Evolutionary conservation across 345 rosid genomes (phyloP), one percentile per base, ranked within the genome.

Genomic region (Bruguiera parviflora): DNA sequence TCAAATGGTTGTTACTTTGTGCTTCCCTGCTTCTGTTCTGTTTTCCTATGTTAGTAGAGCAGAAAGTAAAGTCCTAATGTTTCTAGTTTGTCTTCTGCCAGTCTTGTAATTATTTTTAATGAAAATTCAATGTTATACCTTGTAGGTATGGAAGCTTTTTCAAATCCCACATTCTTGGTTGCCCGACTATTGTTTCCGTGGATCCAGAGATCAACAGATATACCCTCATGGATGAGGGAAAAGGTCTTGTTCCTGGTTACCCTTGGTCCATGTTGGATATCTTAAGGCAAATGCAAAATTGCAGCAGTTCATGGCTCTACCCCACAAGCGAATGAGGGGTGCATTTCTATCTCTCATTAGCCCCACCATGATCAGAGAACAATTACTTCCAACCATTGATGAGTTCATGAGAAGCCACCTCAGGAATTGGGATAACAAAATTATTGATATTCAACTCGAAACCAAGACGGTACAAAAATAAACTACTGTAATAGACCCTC

Each of bases 181-280:
- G 96, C 68, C 98, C 98, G 27, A 89, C 97, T 0, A 39, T 87
- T 27, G 71, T 93, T 37, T 89, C 91, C 13, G 85, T 88, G 92
- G 96, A 93, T 71, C 87, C 94, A 11, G 92, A 88, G 75, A 70
- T 91, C 25, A 91, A 93, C 72, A 78, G 97, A 68, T 89, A 84
- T 79, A 90, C 90, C 47, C 84, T 92, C 8, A 77, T 86, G 90
- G 90, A 87, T 63, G 98, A 92, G 71, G 80, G 78, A 0, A 93
- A 86, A 77, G 98, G 98, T 32, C 82, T 91, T 37, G 89, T 93
- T 66, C 92, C 97, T 43, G 98, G 98, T 24, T 93, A 93, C 67
- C 97, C 97, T n/a, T 82, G 86, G 72, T 89, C 98, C 66, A 89
- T 87, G 92, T 82, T 80, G 21, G 96, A 91, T 65, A 87, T 93